A percentile compares a stretch with the other conserved stretches of the same genome.
Conservation (phyloP, 257 asterid species). For the Paulownia fortunei region DNA sequence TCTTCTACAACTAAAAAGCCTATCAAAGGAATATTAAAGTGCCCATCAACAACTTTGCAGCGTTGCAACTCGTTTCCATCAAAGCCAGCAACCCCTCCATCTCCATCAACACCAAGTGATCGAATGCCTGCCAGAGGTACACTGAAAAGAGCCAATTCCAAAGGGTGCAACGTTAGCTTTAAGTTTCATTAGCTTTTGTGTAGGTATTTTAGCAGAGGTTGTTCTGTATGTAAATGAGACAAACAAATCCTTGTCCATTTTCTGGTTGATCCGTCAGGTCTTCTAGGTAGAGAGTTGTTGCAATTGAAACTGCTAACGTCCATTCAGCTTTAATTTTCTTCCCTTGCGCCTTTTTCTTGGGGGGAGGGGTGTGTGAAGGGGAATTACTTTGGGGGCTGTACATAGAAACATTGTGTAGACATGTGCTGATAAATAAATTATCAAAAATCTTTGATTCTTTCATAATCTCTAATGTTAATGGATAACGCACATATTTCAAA, state of each 20-base stretch:
- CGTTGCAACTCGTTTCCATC: slow-evolving; percentile 35
- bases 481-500: too few species aligned
- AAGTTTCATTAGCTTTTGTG: slow-evolving; percentile 33
- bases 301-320: slow-evolving; percentile 7
- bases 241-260: slow-evolving; percentile 13
- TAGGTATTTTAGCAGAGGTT: background rate
- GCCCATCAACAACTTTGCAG: slow-evolving; percentile 42
- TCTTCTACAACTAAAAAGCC: slow-evolving; percentile 32
- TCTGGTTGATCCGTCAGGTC: slow-evolving; percentile 25
- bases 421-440: background rate
- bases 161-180: slow-evolving; percentile 75
- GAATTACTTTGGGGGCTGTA: slow-evolving; percentile 22
- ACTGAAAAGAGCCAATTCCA: slow-evolving; percentile 74
- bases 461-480: too few species aligned
- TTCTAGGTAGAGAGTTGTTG: slow-evolving; percentile 35
- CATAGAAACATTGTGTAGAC: background rate
- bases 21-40: slow-evolving; percentile 73
- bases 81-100: slow-evolving; percentile 36
- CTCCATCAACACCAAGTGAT: slow-evolving; percentile 32
- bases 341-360: slow-evolving; percentile 19
- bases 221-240: slow-evolving; percentile 25
- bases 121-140: background rate
- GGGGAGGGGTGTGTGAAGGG: slow-evolving; percentile 20
- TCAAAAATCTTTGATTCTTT: background rate
- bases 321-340: slow-evolving; percentile 21